A percentile compares a stretch with the other conserved stretches of the same genome.
Conservation (phyloP, 2,329 filamentous ascomycete species). For the Colletotrichum navitas region DNA sequence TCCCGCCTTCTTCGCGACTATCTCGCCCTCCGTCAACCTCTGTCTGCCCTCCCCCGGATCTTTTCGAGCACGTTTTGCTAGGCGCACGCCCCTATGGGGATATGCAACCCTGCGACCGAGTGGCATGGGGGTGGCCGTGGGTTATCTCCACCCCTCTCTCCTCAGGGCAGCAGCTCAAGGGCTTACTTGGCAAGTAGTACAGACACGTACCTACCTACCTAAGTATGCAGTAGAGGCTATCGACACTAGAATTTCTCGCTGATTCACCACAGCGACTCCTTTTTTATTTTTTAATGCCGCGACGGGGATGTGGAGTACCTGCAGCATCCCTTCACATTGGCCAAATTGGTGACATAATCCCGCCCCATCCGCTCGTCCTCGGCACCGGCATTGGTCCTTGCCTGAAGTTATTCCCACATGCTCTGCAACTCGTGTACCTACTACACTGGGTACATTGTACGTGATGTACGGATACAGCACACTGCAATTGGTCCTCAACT, state of each 20-base stretch:
- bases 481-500: background rate
- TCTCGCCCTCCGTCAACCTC: constrained; percentile 30
- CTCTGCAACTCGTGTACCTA: constrained; percentile 6
- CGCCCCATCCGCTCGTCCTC: constrained; percentile 23
- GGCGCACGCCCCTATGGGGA: constrained; percentile 21
- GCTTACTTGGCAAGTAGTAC: too few relatives aligned
- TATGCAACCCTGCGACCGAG: constrained; percentile 24
- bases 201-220: too few relatives aligned
- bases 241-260: constrained; percentile 3
- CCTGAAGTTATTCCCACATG: constrained; percentile 32
- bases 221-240: background rate
- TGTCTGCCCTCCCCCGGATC: constrained; percentile 22
- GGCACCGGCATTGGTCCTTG: constrained; percentile 3
- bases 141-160: background rate
- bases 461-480: background rate
- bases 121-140: background rate
- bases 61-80: constrained; percentile 39
- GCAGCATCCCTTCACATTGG: background rate
- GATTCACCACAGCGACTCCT: background rate
- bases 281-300: constrained; percentile 29
- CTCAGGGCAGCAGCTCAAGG: background rate
- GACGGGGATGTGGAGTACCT: background rate
- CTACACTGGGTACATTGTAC: background rate
- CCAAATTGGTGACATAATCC: constrained; percentile 28
- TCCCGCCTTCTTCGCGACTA: constrained; percentile 28